These are phyloP conservation scores for Agarophyton chilense DNA, from an alignment of 23 red algal species.

Conservation along the genomic window DNA sequence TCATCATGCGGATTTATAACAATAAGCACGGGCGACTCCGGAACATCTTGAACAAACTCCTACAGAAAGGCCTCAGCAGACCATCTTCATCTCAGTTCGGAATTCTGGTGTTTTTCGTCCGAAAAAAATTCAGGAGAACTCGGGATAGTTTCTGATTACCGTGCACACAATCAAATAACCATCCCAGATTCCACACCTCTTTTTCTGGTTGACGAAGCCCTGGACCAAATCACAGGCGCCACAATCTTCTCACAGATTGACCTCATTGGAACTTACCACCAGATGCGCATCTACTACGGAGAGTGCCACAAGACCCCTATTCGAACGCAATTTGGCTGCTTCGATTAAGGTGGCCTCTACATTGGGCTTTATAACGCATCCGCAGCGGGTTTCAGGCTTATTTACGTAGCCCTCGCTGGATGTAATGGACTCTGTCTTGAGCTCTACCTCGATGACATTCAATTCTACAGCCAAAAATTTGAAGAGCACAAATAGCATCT, in stretches of 20 bases:
- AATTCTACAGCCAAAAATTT: neutral
- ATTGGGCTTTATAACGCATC: neutral
- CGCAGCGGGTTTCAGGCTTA: neutral
- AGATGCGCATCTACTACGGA: neutral
- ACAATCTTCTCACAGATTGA: conserved; percentile 25
- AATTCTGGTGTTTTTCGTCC: conserved; percentile 8
- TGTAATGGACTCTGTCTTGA: neutral
- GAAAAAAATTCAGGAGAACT: conserved; percentile 7
- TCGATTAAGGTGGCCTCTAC: neutral
- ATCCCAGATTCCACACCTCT: neutral
- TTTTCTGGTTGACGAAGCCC: neutral
- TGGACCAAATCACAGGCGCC: conserved; percentile 15
- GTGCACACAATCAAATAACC: neutral
- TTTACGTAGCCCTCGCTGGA: neutral
- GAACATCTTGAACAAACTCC: conserved; percentile 1
- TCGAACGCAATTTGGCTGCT: conserved; percentile 17
- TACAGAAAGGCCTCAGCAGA: neutral
- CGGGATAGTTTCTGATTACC: neutral
- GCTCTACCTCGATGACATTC: conserved; percentile 16
- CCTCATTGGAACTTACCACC: neutral
- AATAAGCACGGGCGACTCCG: neutral
- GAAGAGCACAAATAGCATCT: conserved; percentile 18
- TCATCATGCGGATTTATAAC: neutral
- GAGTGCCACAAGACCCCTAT: conserved; percentile 28
- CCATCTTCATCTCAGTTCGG: conserved; percentile 1